phyloP scores from a whole-genome alignment of 1,139 yeast species.

The Yarrowia galli region DNA sequence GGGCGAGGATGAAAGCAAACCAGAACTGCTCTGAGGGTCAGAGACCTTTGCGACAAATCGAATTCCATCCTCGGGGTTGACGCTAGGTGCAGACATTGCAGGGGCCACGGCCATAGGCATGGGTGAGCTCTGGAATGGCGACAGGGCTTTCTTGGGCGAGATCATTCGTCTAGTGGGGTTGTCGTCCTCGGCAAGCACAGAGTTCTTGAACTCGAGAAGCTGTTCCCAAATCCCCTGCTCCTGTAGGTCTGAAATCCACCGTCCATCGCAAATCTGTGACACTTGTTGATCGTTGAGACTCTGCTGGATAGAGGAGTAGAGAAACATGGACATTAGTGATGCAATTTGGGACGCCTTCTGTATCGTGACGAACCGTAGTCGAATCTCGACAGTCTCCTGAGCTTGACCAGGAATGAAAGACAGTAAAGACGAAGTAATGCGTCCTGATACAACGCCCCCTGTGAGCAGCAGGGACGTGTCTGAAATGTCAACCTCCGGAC shows the following conservation, averaged over 20 bases:
- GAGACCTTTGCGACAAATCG: not conserved
- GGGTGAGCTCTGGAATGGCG: slow-evolving; percentile 30
- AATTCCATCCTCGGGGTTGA: not conserved
- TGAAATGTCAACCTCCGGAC: slow-evolving; percentile 42
- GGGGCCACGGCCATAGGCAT: not conserved
- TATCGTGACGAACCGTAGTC: slow-evolving; percentile 31
- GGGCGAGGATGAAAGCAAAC: slow-evolving; percentile 21
- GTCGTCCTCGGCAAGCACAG: slow-evolving; percentile 16
- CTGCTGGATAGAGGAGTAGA: slow-evolving; percentile 27
- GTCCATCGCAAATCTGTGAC: slow-evolving; percentile 20
- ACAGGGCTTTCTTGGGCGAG: slow-evolving; percentile 25
- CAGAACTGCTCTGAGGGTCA: slow-evolving; percentile 19
- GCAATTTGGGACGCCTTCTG: slow-evolving; percentile 34
- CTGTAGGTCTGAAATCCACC: slow-evolving; percentile 34
- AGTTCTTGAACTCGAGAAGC: slow-evolving; percentile 26
- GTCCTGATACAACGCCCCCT: slow-evolving; percentile 28
- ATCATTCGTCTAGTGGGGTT: slow-evolving; percentile 3
- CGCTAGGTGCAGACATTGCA: not conserved
- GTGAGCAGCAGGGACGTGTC: slow-evolving; percentile 5
- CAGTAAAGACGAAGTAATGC: slow-evolving; percentile 20
- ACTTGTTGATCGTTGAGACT: slow-evolving; percentile 1
- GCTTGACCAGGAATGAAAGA: slow-evolving; percentile 35
- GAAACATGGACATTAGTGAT: slow-evolving; percentile 31
- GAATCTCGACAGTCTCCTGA: slow-evolving; percentile 35
- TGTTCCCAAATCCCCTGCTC: slow-evolving; percentile 31